These are phyloP conservation scores for Corinectria fuckeliana DNA, from an alignment of 2,329 filamentous ascomycete species.

Conservation along the genomic window DNA sequence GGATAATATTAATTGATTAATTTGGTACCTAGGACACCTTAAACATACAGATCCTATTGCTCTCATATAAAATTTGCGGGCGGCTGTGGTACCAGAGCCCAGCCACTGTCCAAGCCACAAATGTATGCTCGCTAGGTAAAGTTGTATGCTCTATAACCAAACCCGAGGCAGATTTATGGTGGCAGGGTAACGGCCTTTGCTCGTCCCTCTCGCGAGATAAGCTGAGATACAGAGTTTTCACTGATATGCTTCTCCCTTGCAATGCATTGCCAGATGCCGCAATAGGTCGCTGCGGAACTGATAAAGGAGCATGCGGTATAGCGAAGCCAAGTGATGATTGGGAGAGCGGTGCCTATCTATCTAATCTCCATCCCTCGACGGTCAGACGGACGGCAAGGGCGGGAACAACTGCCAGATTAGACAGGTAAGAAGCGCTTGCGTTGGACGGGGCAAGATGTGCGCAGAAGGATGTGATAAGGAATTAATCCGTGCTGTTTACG, in stretches of 20 bases:
- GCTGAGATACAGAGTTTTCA: constrained; percentile 24
- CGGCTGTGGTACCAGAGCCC: no score
- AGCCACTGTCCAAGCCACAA: no score
- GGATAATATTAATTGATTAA: no score
- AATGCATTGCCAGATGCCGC: constrained; percentile 29
- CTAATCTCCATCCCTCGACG: constrained; percentile 35
- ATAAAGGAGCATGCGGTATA: constrained; percentile 27
- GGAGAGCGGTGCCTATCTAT: constrained; percentile 27
- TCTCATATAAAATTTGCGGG: no score
- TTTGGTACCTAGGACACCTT: no score
- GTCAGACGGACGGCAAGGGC: constrained; percentile 23
- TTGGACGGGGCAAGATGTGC: constrained; percentile 5
- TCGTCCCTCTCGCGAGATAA: constrained; percentile 31
- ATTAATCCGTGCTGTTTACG: neutral
- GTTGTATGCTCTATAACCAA: no score
- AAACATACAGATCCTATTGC: no score
- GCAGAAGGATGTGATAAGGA: constrained; percentile 12
- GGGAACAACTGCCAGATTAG: constrained; percentile 26
- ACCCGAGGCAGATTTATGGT: constrained; percentile 31
- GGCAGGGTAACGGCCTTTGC: constrained; percentile 25
- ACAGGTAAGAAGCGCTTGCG: constrained; percentile 24
- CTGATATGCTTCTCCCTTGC: constrained; percentile 31
- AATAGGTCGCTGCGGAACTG: constrained; percentile 29
- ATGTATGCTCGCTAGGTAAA: no score
- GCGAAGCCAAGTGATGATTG: constrained; percentile 33